Base-by-base conservation (phyloP, 352 stramenopile species). In the Globisporangium irregulare region DNA sequence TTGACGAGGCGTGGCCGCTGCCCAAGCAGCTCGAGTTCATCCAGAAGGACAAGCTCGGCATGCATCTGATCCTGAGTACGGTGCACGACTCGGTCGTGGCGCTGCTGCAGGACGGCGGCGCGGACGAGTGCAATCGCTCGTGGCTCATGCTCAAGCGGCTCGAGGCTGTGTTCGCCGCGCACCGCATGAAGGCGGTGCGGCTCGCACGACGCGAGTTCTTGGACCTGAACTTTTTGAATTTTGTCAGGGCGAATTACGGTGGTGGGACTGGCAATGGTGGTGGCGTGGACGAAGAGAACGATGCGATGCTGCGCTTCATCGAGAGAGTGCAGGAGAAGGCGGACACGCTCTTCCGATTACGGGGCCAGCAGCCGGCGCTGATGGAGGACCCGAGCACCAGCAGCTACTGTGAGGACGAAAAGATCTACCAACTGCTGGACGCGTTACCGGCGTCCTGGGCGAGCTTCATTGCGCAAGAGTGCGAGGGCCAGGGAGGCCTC, bases 1-100 rank as follows among this genome's bases (percentile, higher is more conserved):
- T 66, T 48, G 61, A 66, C 32, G 61, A 66, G 46, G 25, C 46
- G 32, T 66, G 61, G 61, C 61, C 61, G 48, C 32, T 66, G 20
- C 46, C 61, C 48, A 66, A 66, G 61, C 61, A 65, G 43, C 59
- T 65, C 59, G 59, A 65, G 59, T 65, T 65, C 59, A 65, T 65
- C 25, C 41, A 54, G 18, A 65, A 65, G 59, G 59, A 65, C 43
- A 65, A 65, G 59, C 59, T 54, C 59, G 59, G 43, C 43, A 55
- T 65, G 59, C 59, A 65, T 18, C 43, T 65, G 24, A 36, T 65
- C 8, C 25, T 65, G 22, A 38, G 5, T 4, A 46, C 59, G 24
- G 25, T 65, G 43, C 59, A 65, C 59, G 59, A 65, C 59, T 27
- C 36, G 41, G 25, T 48, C 32, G 56, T 48, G 20, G 18, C 15